phyloP scores from a whole-genome alignment of 2,329 filamentous ascomycete genomes.

The Alternaria incomplexa region DNA sequence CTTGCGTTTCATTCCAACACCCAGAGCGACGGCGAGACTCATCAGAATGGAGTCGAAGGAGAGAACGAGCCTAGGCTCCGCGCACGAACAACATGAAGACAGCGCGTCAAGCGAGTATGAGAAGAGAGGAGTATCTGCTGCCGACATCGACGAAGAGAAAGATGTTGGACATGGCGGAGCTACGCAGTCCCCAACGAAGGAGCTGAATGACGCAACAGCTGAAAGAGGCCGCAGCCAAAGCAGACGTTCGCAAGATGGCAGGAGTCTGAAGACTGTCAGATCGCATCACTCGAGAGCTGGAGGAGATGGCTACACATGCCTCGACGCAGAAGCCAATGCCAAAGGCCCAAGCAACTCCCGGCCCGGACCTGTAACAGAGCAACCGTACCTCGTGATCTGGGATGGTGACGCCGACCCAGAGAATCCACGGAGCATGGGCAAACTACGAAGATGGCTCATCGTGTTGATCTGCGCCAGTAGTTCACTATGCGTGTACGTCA shows the following conservation, averaged over 20 bases:
- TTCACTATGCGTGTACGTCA: conserved; percentile 81
- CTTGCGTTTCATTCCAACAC: background rate
- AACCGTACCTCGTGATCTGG: conserved; percentile 74
- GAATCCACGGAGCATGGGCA: conserved; percentile 73
- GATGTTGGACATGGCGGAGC: conserved; percentile 13
- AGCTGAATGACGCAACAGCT: background rate
- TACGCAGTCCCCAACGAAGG: background rate
- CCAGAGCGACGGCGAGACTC: background rate
- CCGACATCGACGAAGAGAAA: conserved; percentile 21
- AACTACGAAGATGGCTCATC: conserved; percentile 77
- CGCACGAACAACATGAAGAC: conserved; percentile 7
- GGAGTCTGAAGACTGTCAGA: conserved; percentile 24
- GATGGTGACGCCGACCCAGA: conserved; percentile 75
- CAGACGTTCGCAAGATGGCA: conserved; percentile 23
- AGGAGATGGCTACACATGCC: conserved; percentile 47
- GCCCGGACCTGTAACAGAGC: conserved; percentile 33
- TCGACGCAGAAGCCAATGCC: conserved; percentile 34
- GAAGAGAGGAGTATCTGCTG: conserved; percentile 8
- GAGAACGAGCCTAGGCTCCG: conserved; percentile 11
- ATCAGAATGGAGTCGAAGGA: background rate
- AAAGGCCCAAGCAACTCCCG: conserved; percentile 28
- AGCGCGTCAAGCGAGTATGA: conserved; percentile 21
- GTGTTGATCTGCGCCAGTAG: conserved; percentile 75
- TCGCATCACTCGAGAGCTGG: conserved; percentile 47
- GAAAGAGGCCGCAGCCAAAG: conserved; percentile 5